Base-by-base conservation (phyloP, 495 filamentous ascomycete genomes). In the Hyaloscypha variabilis region DNA sequence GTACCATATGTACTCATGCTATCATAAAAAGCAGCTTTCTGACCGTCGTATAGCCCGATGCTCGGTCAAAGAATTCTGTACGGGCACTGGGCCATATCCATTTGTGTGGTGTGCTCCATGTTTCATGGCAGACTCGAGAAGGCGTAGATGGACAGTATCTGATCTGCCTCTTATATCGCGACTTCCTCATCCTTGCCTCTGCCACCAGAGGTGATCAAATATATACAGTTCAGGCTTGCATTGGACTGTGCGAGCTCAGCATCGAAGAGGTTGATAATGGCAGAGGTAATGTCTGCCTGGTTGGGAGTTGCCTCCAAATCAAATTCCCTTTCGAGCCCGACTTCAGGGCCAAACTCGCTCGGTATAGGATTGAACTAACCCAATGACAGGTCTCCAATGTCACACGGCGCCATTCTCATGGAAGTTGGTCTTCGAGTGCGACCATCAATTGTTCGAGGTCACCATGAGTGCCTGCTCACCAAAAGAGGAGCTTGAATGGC, bases 391-490 rank as follows among this genome's bases (percentile, higher is more conserved):
- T 2, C 75, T 97, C 8, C 91, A 90, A 77, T 97, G 93, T 72
- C 86, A 94, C 71, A 91, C 88, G 23, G 92, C 91, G 24, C 86
- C 88, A 14, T 91, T 91, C 73, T 93, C 93, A 2, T 98, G 94
- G 94, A 99, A 97, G 74, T 73, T 97, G n/a, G 79, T 91, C 19
- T 97, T 98, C 69, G 89, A 94, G 69, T 83, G 85, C 50, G 82
- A 89, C 52, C 83, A 91, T 65, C 87, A 89, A 49, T 83, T 91
- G 23, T 95, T 89, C 73, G 95, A 98, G 77, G 72, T 97, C 31
- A 87, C 97, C 24, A 80, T 97, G 71, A 96, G 91, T 71, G 94
- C 93, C 46, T 97, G 93, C 67, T 94, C 92, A 0, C 83, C 87
- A 4, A 84, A 81, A 58, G 95, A 99, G 71, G 92, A 96, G 75